These are phyloP conservation scores for Prosopis cineraria DNA, from an alignment of 306 rosid species.

Conservation along the genomic window DNA sequence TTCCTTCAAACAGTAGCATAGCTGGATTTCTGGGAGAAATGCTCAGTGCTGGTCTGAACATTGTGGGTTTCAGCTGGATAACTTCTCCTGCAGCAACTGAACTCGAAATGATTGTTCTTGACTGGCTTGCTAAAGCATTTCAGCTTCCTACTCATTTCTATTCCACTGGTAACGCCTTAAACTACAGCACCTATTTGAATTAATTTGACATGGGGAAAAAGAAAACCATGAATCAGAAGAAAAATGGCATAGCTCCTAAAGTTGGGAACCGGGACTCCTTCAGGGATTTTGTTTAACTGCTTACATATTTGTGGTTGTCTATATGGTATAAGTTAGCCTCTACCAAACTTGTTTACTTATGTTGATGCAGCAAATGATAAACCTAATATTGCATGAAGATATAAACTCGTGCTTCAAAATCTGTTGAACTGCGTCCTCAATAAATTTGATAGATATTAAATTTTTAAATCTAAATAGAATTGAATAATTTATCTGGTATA, in stretches of 20 bases:
- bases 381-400: background rate
- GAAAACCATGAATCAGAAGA: background rate
- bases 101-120: conserved; percentile 83
- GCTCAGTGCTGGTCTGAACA: conserved; percentile 91
- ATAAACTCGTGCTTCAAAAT: conserved; percentile 24
- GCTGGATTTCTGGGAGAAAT: conserved; percentile 97
- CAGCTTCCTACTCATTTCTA: conserved; percentile 63
- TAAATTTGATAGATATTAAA: conserved; percentile 15
- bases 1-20: conserved; percentile 88
- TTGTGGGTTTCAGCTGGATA: conserved; percentile 96
- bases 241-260: conserved; percentile 7
- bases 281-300: background rate
- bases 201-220: background rate
- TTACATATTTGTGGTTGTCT: background rate
- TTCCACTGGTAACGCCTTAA: conserved; percentile 61
- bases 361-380: background rate
- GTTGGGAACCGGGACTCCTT: conserved; percentile 4
- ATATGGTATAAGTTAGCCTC: background rate
- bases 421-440: conserved; percentile 1
- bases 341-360: background rate
- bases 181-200: conserved; percentile 13
- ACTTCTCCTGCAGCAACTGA: conserved; percentile 98
- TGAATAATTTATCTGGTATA: conserved; percentile 6
- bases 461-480: background rate
- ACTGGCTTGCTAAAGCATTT: conserved; percentile 89